phyloP scores from a whole-genome alignment of 202 grass and related monocot species.

The Hordeum pubiflorum region DNA sequence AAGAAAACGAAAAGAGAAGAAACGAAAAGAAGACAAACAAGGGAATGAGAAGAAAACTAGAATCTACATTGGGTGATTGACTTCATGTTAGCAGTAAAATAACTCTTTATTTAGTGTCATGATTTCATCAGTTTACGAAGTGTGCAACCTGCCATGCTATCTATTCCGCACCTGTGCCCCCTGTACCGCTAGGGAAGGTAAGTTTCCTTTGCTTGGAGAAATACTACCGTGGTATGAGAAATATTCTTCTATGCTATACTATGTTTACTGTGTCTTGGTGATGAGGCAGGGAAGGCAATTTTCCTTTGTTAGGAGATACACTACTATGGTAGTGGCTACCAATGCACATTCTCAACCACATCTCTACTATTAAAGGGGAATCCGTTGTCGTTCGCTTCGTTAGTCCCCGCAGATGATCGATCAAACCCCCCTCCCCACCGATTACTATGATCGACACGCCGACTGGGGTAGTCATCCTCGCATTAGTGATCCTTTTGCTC shows the following conservation, averaged over 20 bases:
- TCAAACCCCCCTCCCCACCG: too few species aligned
- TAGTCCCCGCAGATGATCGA: too few species aligned
- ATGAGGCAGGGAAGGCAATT: neutral
- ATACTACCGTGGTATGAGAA: neutral
- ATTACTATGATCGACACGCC: conserved; percentile 32
- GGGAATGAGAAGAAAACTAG: too few species aligned
- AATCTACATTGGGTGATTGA: neutral
- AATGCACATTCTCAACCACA: neutral
- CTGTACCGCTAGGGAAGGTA: neutral
- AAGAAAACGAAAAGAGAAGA: too few species aligned
- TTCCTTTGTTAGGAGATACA: neutral
- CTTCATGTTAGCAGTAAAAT: neutral
- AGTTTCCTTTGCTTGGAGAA: neutral
- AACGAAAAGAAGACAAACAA: too few species aligned
- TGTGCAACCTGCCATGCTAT: neutral
- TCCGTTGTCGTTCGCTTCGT: too few species aligned
- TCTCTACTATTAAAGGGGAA: too few species aligned
- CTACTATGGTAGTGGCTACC: neutral
- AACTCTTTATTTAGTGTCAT: neutral
- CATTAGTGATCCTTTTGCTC: conserved; percentile 60
- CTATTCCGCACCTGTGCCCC: neutral
- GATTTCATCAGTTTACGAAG: neutral
- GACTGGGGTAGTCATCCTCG: conserved; percentile 37
- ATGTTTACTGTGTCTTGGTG: neutral
- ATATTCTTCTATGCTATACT: neutral